Base-by-base conservation (phyloP, 1,284 basidiomycete genomes). In the Malassezia brasiliensis region DNA sequence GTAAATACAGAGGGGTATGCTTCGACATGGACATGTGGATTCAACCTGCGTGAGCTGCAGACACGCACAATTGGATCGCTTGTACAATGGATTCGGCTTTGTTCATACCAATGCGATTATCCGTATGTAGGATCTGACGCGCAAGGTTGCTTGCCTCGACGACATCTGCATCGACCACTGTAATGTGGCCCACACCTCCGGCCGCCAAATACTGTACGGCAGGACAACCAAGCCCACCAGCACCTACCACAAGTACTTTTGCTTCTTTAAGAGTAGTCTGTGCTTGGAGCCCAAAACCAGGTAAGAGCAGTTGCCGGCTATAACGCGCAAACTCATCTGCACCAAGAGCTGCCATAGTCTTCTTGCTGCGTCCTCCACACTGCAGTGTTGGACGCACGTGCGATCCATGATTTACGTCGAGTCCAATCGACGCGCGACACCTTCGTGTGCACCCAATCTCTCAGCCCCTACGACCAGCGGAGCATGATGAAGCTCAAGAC, bases 291-390 rank as follows among this genome's bases (percentile, higher is more conserved):
- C 93, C 93, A 69, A 96, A 86, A 22, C 83, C 85, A 54, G 89
- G 83, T 52, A 96, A 79, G 63, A 98, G 90, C 90, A 99, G 94
- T 74, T 99, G 94, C 41, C 94, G 80, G 22, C 91, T 90, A 82
- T 96, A 98, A 45, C 93, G 82, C 63, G 79, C 78, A 75, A 94
- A 96, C 69, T 96, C 91, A 39, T 77, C 72, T 7, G 78, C 68
- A 7, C 65, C 65, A 39, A 81, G 46, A 35, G 34, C 40, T 11
- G 22, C 44, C 45, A 47, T 47, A 19, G 20, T 17, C 28, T 19
- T 11, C 8, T 25, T 40, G 11, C n/a, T 36, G n/a, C 22, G 17
- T 12, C 45, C 45, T 40, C 39, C 39, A 40, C 39, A 40, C 3
- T 7, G 25, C 7, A 17, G 14, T 37, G 36, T 37, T 37, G 36